These are phyloP conservation scores for Capsella rubella DNA, from an alignment of 441 rosid species.

Conservation along the genomic window DNA sequence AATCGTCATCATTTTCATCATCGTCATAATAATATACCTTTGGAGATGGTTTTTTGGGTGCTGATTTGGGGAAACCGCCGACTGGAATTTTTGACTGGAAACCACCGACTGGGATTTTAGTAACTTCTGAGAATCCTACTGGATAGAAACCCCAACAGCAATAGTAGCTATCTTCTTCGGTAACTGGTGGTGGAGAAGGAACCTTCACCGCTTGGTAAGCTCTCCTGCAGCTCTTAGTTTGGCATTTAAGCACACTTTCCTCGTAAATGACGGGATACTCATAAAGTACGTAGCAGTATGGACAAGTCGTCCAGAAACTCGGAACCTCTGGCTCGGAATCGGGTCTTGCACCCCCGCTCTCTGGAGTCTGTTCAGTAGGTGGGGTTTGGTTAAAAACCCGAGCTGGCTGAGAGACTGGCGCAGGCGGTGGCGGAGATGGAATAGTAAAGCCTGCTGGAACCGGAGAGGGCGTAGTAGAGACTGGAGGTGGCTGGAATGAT, in stretches of 20 bases:
- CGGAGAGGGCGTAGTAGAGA: slow-evolving; percentile 26
- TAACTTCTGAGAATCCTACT: slow-evolving; percentile 58
- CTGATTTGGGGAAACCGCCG: slow-evolving; percentile 46
- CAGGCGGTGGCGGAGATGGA: slow-evolving; percentile 20
- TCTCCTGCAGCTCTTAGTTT: slow-evolving; percentile 63
- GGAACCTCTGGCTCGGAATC: slow-evolving; percentile 37
- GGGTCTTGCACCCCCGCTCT: slow-evolving; percentile 10
- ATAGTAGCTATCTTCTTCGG: slow-evolving; percentile 60
- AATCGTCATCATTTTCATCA: slow-evolving; percentile 46
- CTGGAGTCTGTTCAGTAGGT: slow-evolving; percentile 21
- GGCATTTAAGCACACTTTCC: slow-evolving; percentile 75
- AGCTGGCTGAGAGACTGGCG: slow-evolving; percentile 26
- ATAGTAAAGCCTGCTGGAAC: slow-evolving; percentile 16
- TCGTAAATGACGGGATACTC: slow-evolving; percentile 78
- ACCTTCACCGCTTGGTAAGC: slow-evolving; percentile 76
- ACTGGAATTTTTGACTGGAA: slow-evolving; percentile 31
- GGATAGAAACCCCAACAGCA: slow-evolving; percentile 87
- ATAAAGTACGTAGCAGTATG: slow-evolving; percentile 75
- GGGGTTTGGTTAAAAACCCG: slow-evolving; percentile 25
- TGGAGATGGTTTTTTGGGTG: slow-evolving; percentile 51
- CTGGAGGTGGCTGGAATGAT: slow-evolving; percentile 24
- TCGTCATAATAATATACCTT: slow-evolving; percentile 60
- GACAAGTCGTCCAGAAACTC: slow-evolving; percentile 91
- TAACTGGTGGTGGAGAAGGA: slow-evolving; percentile 71
- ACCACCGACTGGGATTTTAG: slow-evolving; percentile 33